Evolutionary conservation across 2,329 filamentous ascomycete genomes (phyloP).

Genomic region (Penicillium griseofulvum): DNA sequence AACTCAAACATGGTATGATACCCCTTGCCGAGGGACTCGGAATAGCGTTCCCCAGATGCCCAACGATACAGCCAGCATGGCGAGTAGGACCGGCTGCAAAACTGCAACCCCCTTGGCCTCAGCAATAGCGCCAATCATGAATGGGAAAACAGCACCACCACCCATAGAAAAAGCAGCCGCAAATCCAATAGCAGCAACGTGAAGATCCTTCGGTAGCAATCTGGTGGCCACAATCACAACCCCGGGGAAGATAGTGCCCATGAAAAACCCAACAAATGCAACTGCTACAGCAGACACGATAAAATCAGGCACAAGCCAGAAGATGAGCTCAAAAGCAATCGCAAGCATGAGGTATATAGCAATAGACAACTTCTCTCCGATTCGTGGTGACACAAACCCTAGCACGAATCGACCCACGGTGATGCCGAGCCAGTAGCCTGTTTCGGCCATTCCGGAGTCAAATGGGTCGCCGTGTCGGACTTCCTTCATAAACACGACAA

Average conservation of each 20-base stretch:
- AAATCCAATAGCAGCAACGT: constrained; percentile 74
- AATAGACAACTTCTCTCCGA: constrained; percentile 57
- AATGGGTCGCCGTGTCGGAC: constrained; percentile 64
- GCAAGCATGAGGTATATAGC: constrained; percentile 60
- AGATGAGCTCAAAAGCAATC: constrained; percentile 65
- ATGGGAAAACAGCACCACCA: constrained; percentile 54
- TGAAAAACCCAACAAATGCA: constrained; percentile 68
- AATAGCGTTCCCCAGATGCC: constrained; percentile 15
- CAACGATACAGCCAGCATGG: constrained; percentile 38
- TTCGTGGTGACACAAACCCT: constrained; percentile 17
- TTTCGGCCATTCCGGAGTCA: constrained; percentile 66
- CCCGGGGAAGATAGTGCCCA: constrained; percentile 73
- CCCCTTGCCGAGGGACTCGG: constrained; percentile 6
- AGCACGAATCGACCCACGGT: constrained; percentile 68
- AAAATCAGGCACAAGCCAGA: constrained; percentile 76
- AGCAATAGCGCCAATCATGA: constrained; percentile 41
- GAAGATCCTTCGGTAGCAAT: constrained; percentile 66
- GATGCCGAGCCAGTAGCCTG: constrained; percentile 77
- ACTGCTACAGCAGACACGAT: constrained; percentile 70
- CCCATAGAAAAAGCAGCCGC: constrained; percentile 70
- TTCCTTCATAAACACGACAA: constrained; percentile 73
- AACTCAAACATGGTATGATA: constrained; percentile 2
- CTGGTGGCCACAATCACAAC: constrained; percentile 69
- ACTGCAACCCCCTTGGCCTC: constrained; percentile 56
- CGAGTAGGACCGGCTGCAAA: constrained; percentile 57